These are phyloP conservation scores for Talaromyces proteolyticus DNA, from an alignment of 495 filamentous ascomycete genomes.

Conservation along the genomic window DNA sequence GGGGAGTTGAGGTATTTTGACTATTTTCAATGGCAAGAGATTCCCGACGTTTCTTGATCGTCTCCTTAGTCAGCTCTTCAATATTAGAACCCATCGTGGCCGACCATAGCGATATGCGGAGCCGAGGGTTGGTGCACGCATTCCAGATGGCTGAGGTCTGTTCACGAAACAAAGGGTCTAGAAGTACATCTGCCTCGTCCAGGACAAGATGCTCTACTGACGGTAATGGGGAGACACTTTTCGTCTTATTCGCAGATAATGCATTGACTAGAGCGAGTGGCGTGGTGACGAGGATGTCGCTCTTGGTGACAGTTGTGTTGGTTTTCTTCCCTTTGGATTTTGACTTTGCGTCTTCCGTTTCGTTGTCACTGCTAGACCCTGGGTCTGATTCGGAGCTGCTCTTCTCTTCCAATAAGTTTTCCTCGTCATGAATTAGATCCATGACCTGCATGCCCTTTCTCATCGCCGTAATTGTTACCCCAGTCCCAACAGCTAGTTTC, in stretches of 20 bases:
- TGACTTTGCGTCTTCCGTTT: slow-evolving; percentile 31
- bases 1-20: slow-evolving; percentile 25
- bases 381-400: slow-evolving; percentile 36
- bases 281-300: slow-evolving; percentile 87
- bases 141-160: slow-evolving; percentile 88
- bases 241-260: slow-evolving; percentile 45
- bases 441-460: slow-evolving; percentile 72
- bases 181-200: slow-evolving; percentile 91
- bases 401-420: slow-evolving; percentile 13
- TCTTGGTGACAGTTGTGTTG: slow-evolving; percentile 48
- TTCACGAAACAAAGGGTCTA: slow-evolving; percentile 84
- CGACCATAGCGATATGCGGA: slow-evolving; percentile 82
- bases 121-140: slow-evolving; percentile 56
- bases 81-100: slow-evolving; percentile 95
- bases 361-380: slow-evolving; percentile 24
- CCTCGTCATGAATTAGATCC: slow-evolving; percentile 24
- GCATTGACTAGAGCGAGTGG: slow-evolving; percentile 74
- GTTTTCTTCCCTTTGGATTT: slow-evolving; percentile 25
- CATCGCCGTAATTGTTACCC: slow-evolving; percentile 76
- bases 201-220: slow-evolving; percentile 68
- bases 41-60: slow-evolving; percentile 46
- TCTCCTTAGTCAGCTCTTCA: slow-evolving; percentile 65
- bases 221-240: slow-evolving; percentile 44
- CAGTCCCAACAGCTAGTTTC: slow-evolving; percentile 72
- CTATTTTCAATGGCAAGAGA: slow-evolving; percentile 3